phyloP scores from a whole-genome alignment of 768 basidiomycete genomes.

The Hysterangium stoloniferum region DNA sequence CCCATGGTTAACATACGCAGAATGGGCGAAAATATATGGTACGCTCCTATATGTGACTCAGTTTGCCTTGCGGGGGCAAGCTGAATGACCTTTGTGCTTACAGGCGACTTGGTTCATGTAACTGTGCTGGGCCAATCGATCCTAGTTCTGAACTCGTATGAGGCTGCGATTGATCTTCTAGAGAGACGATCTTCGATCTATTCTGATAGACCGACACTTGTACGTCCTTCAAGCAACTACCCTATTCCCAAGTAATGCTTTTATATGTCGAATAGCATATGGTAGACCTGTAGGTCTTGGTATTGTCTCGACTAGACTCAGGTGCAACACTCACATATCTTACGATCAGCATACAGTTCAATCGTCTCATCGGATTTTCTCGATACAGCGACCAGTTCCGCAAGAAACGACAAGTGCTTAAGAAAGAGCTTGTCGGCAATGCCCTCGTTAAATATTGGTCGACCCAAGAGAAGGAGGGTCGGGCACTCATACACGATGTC shows the following conservation, averaged over 20 bases:
- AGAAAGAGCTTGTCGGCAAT: neutral
- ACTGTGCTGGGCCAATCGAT: constrained; percentile 22
- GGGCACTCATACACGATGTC: neutral
- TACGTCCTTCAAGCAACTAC: too few relatives aligned
- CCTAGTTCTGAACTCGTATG: constrained; percentile 26
- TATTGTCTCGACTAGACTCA: too few relatives aligned
- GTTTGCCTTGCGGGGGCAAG: neutral
- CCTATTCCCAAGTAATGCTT: too few relatives aligned
- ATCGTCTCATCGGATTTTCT: neutral
- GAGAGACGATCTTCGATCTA: constrained; percentile 26
- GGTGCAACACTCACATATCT: too few relatives aligned
- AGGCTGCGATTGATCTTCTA: constrained; percentile 27
- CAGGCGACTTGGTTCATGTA: constrained; percentile 28
- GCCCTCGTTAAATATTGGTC: neutral
- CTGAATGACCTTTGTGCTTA: neutral
- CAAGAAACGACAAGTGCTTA: neutral
- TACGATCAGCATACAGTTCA: too few relatives aligned
- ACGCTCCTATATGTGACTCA: neutral
- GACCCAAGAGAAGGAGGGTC: neutral
- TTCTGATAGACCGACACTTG: constrained; percentile 30
- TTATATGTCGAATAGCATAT: too few relatives aligned
- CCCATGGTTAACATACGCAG: constrained; percentile 33
- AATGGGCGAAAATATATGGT: constrained; percentile 13
- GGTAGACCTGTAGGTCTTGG: too few relatives aligned
- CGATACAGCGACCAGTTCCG: neutral